These are phyloP conservation scores for Brettanomyces custersianus DNA, from an alignment of 805 yeast species.

Conservation along the genomic window DNA sequence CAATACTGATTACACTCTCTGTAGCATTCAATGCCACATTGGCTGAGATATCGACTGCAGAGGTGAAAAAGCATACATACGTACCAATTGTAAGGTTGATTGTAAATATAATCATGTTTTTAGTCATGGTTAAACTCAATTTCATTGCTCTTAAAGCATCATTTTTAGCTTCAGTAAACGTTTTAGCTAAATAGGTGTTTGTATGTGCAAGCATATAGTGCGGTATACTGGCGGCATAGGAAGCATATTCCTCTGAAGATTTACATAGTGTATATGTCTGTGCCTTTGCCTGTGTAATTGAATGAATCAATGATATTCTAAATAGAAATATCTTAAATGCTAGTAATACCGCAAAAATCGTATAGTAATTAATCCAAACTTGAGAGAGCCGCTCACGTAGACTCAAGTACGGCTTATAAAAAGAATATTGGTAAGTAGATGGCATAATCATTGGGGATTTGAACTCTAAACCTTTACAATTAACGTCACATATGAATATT, in stretches of 20 bases:
- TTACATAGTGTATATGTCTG: slow-evolving; percentile 38
- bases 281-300: slow-evolving; percentile 31
- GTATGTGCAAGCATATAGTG: slow-evolving; percentile 47
- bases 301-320: slow-evolving; percentile 32
- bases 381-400: slow-evolving; percentile 52
- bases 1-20: slow-evolving; percentile 46
- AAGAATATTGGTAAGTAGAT: too few species aligned
- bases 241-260: slow-evolving; percentile 31
- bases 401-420: slow-evolving; percentile 37
- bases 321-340: slow-evolving; percentile 56
- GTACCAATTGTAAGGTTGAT: slow-evolving; percentile 78
- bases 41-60: slow-evolving; percentile 65
- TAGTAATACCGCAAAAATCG: slow-evolving; percentile 46
- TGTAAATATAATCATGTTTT: slow-evolving; percentile 51
- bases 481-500: too few species aligned
- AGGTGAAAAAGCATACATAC: slow-evolving; percentile 69
- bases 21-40: slow-evolving; percentile 69
- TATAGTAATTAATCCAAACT: slow-evolving; percentile 55
- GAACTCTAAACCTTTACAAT: too few species aligned
- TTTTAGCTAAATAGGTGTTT: slow-evolving; percentile 38
- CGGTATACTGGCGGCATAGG: slow-evolving; percentile 37
- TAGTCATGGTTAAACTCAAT: slow-evolving; percentile 45
- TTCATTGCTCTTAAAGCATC: slow-evolving; percentile 36
- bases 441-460: too few species aligned
- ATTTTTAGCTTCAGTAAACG: slow-evolving; percentile 39